Conservation (phyloP, 2,329 filamentous ascomycete genomes). For the Diatrype stigma region DNA sequence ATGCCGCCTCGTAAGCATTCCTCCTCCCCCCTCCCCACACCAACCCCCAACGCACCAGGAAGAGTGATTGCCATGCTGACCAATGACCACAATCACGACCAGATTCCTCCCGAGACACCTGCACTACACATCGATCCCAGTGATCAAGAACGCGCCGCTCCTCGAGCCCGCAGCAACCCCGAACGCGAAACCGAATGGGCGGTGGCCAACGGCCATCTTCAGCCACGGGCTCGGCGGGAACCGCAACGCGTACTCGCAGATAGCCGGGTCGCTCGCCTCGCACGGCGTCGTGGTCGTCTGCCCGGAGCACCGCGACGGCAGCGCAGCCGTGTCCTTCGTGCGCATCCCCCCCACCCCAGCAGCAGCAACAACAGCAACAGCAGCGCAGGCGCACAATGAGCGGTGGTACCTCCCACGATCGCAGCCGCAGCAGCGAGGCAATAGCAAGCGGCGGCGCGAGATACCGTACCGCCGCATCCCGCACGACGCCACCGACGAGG, state of each 20-base stretch:
- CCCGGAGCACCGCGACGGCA: conserved; percentile 80
- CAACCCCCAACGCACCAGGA: too few relatives aligned
- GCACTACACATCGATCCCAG: conserved; percentile 69
- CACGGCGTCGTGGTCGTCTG: conserved; percentile 78
- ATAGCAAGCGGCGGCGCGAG: conserved; percentile 28
- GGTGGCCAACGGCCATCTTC: conserved; percentile 81
- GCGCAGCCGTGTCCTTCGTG: conserved; percentile 69
- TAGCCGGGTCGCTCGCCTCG: conserved; percentile 73
- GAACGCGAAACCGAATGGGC: conserved; percentile 36
- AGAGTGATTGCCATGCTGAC: too few relatives aligned
- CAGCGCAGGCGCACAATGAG: too few relatives aligned
- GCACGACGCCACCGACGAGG: conserved; percentile 61
- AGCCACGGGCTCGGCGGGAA: conserved; percentile 81
- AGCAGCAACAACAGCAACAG: too few relatives aligned
- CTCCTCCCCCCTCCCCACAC: background rate
- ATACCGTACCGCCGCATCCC: conserved; percentile 51
- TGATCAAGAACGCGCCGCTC: conserved; percentile 65
- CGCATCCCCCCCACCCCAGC: conserved; percentile 59
- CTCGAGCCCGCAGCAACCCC: conserved; percentile 40
- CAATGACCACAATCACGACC: background rate
- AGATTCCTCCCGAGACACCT: conserved; percentile 68
- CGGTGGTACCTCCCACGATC: too few relatives aligned
- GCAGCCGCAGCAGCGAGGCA: too few relatives aligned
- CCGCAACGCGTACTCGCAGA: conserved; percentile 80
- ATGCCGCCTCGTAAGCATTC: conserved; percentile 53